A percentile compares a stretch with the other conserved stretches of the same genome.
Evolutionary conservation across 2,329 filamentous ascomycete genomes (phyloP).

Genomic region (Diaporthe aspalathi): DNA sequence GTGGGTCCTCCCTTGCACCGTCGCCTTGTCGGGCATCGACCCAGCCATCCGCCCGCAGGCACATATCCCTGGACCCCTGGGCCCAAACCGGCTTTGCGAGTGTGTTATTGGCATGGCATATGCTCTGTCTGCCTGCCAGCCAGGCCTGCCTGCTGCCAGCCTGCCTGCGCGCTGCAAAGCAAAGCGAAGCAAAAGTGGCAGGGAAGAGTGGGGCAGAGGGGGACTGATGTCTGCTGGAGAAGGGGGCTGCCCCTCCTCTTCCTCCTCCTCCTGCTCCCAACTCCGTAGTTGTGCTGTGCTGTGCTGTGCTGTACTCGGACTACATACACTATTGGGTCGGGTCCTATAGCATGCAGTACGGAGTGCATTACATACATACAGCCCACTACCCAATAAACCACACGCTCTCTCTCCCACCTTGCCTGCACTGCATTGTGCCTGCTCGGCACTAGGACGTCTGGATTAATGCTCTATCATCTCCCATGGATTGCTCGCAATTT

Average conservation of each 20-base stretch:
- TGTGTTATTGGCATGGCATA: not conserved
- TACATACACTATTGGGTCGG: not conserved
- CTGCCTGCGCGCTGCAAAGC: not conserved
- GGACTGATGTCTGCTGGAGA: not conserved
- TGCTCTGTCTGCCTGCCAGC: too few relatives aligned
- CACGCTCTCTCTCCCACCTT: too few relatives aligned
- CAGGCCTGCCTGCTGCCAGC: too few relatives aligned
- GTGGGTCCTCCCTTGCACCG: conserved; percentile 24
- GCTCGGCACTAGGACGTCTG: conserved; percentile 22
- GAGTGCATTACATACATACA: not conserved
- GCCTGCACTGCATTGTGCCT: conserved; percentile 18
- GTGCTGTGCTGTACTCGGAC: not conserved
- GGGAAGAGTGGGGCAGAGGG: not conserved
- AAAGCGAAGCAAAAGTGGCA: not conserved
- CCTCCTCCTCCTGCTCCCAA: not conserved
- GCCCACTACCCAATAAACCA: too few relatives aligned
- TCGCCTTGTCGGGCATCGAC: conserved; percentile 24
- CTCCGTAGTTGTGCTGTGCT: conserved; percentile 5
- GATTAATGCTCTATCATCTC: conserved; percentile 36
- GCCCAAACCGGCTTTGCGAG: conserved; percentile 20
- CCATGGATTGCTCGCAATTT: conserved; percentile 38
- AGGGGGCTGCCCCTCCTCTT: not conserved
- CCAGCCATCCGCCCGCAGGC: conserved; percentile 11
- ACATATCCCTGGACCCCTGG: conserved; percentile 27
- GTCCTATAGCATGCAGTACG: not conserved